Evolutionary conservation across 192 early-diverging fungal genomes (phyloP), one percentile per base, ranked within the genome.

Genomic region (Coemansia sp.): DNA sequence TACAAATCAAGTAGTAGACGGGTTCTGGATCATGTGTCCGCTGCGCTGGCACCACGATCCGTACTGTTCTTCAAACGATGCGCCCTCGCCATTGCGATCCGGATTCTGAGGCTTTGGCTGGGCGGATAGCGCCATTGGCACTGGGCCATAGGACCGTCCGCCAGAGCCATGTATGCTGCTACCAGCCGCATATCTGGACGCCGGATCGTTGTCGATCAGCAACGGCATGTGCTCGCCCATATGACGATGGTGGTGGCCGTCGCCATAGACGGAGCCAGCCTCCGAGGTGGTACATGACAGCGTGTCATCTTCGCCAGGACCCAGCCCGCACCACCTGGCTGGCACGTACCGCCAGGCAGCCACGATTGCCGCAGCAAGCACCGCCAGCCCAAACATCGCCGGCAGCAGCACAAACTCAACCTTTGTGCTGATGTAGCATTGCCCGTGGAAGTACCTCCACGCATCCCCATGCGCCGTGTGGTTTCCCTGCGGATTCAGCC

Each of bases 161-260:
- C 16, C 21, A 23, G 30, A 40, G 9, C 20, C 37, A 20, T 58
- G 34, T 16, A 48, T 25, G 16, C 21, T 51, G 9, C n/a, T 16
- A 1, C 26, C 25, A 25, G 20, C 55, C 5, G 58, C 9, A 9
- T 31, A 18, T 34, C 58, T 52, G 7, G 62, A 64, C 9, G 29
- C 61, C 2, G 79, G 79, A 25, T 82, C 79, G 25, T 77, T 82
- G 68, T 82, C 79, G 21, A 82, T 77, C 2, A 82, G 75, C 49
- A 82, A 53, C 46, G 79, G 79, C 46, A 53, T 64, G 46, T 68
- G 69, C 23, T 81, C 78, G 31, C 64, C 59, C 7, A 31, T 30
- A 18, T 55, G 53, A 31, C 34, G 40, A 18, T 65, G 61, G 34
- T 61, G 35, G 59, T 61, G 48, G 34, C 28, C 25, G 26, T 46